Base-by-base conservation (phyloP, 768 basidiomycete genomes). In the Dioszegia hungarica region DNA sequence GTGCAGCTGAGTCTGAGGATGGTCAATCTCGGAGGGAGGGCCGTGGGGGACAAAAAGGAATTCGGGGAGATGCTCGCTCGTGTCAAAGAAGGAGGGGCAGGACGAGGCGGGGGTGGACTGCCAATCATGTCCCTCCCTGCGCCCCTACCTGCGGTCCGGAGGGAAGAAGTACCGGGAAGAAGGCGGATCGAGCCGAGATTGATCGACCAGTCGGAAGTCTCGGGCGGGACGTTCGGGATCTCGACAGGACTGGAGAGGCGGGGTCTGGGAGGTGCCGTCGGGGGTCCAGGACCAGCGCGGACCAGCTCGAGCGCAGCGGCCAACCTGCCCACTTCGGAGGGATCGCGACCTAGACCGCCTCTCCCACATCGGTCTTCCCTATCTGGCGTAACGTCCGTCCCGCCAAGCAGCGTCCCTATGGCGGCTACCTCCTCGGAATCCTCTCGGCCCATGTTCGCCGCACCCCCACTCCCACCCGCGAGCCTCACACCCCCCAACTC, bases 11-110 rank as follows among this genome's bases (percentile, higher is more conserved):
- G 57, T 45, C 43, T 73, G 14, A 63, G 57, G 48, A 51, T 61
- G 52, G 56, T 72, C 15, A 60, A 34, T 22, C 37, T 46, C 25
- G 38, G 25, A 11, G 56, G 46, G 61, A 40, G 54, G 41, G 28
- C 60, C 59, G 49, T 41, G 24, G 61, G 63, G 22, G 52, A 51
- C 19, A 55, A 61, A 34, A 57, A 55, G 48, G 62, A 64, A 40
- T 72, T 72, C 52, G 64, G 64, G 46, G 67, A 68, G 15, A 68
- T 68, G 63, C 38, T 72, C 28, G 31, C 29, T 1, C 47, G 58
- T 12, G 56, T 55, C 11, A 52, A 20, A 39, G 50, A 27, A 10
- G 50, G 20, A 9, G 27, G n/a, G 44, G 46, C 22, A 36, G 44
- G 19, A 28, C 12, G 28, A 15, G 22, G 20, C n/a, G 34, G 40